phyloP scores from a whole-genome alignment of 768 basidiomycete genomes.

The Atractiella rhizophila region DNA sequence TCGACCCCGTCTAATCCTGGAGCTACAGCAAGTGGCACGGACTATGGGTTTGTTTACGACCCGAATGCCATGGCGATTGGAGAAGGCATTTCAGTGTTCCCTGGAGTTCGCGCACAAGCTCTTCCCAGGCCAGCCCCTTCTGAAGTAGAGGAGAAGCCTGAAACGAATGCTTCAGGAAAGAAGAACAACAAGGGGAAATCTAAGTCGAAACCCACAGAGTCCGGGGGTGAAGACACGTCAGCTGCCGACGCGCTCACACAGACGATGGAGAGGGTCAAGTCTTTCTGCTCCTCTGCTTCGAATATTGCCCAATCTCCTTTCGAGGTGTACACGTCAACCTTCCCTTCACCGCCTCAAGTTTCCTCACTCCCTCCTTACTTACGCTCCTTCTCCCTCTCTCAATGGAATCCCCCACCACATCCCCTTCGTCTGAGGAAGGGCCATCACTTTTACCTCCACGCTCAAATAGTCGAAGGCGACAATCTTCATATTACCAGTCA shows the following conservation, averaged over 20 bases:
- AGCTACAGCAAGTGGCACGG: conserved; percentile 5
- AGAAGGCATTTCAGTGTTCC: conserved; percentile 10
- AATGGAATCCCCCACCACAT: conserved; percentile 27
- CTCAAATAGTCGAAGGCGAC: conserved; percentile 25
- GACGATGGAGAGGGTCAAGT: conserved; percentile 4
- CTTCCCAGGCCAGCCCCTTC: background rate
- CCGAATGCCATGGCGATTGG: conserved; percentile 11
- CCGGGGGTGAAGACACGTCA: conserved; percentile 3
- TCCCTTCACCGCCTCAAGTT: conserved; percentile 19
- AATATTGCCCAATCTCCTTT: background rate
- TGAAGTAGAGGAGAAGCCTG: conserved; percentile 5
- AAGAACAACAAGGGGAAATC: conserved; percentile 19
- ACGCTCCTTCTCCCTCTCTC: conserved; percentile 21
- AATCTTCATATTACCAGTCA: conserved; percentile 22
- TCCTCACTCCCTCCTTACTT: conserved; percentile 17
- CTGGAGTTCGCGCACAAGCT: background rate
- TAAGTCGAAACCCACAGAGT: conserved; percentile 14
- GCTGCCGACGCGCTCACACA: conserved; percentile 7
- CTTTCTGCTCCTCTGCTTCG: background rate
- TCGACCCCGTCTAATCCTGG: conserved; percentile 22
- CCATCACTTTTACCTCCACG: conserved; percentile 25
- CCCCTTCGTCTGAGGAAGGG: conserved; percentile 23
- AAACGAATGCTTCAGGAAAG: conserved; percentile 13
- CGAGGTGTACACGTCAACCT: conserved; percentile 1
- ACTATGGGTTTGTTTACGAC: conserved; percentile 13